Percentiles rank a stretch among this genome's conserved stretches.
Conservation (phyloP, 192 early-diverging fungal species). For the Coemansia aciculifera region DNA sequence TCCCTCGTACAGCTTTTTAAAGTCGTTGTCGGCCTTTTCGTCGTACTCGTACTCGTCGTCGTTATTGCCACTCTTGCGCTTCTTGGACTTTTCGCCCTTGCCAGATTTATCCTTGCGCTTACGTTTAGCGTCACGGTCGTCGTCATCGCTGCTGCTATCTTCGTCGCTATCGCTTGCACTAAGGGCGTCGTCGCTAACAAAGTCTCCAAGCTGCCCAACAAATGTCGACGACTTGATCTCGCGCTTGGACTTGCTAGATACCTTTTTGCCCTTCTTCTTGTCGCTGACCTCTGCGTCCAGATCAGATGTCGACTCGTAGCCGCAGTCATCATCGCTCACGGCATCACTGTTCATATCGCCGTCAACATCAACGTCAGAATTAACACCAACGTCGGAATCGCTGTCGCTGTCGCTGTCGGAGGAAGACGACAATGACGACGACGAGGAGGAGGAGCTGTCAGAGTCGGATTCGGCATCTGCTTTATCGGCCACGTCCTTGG, state of each 20-base stretch:
- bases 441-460: conserved; percentile 3
- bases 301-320: conserved; percentile 25
- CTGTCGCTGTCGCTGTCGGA: background rate
- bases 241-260: background rate
- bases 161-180: conserved; percentile 18
- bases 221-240: conserved; percentile 22
- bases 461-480: background rate
- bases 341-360: conserved; percentile 2
- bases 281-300: conserved; percentile 10
- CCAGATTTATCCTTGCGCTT: conserved; percentile 18
- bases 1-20: conserved; percentile 57
- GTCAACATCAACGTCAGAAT: conserved; percentile 9
- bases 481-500: background rate
- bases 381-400: conserved; percentile 8
- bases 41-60: conserved; percentile 30
- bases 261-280: conserved; percentile 6
- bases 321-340: background rate
- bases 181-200: conserved; percentile 26
- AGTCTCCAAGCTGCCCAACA: conserved; percentile 30
- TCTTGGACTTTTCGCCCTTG: conserved; percentile 22
- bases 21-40: conserved; percentile 44
- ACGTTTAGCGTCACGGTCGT: background rate
- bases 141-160: conserved; percentile 7
- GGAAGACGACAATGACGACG: background rate
- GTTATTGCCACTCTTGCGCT: conserved; percentile 16